Evolutionary conservation across 1,139 yeast genomes (phyloP), one percentile per base, ranked within the genome.

Genomic region (Keqinozyma sinolaborantium): DNA sequence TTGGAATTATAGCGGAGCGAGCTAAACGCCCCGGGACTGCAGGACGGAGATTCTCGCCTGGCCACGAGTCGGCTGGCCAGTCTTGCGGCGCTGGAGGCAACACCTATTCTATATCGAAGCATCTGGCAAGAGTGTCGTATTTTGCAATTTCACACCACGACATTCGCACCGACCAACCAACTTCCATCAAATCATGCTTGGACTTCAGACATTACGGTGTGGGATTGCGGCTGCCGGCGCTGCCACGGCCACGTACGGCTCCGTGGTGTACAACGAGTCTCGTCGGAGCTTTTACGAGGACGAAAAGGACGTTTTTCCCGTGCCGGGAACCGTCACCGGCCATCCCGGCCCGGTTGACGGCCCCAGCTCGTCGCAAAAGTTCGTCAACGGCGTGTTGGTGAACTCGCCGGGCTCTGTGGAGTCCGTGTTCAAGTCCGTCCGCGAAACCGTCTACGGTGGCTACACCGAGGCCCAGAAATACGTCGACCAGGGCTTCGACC

Each of bases 251-350:
- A 18, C 21, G 7, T 18, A 10, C 10, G 14, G 13, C 6, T 18
- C 30, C 3, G 36, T 45, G 26, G 43, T 57, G 16, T 31, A 31
- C 19, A 55, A 53, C 36, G 68, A 63, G 23, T 23, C 56, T 14
- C 66, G 61, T 42, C 69, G 84, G 38, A 58, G 54, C 20, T 82
- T 83, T 48, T 83, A 84, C 51, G 83, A 75, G 39, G 79, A 77
- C 42, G 82, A 78, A 31, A 61, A 65, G 28, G 57, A 58, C 26
- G 64, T 64, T 32, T 70, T 57, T 32, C 83, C 75, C 24, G 59
- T 64, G 38, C 84, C 76, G 44, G 86, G 78, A 13, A 72, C 73
- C 1, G 60, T 65, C 3, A 58, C 63, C n/a, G 62, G 77, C n/a
- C 74, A 78, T n/a, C 58, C 71, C 15, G 73, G 67, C 7, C 53